phyloP scores from a whole-genome alignment of 805 yeast genomes.

The Yamadazyma paraphyllophila region DNA sequence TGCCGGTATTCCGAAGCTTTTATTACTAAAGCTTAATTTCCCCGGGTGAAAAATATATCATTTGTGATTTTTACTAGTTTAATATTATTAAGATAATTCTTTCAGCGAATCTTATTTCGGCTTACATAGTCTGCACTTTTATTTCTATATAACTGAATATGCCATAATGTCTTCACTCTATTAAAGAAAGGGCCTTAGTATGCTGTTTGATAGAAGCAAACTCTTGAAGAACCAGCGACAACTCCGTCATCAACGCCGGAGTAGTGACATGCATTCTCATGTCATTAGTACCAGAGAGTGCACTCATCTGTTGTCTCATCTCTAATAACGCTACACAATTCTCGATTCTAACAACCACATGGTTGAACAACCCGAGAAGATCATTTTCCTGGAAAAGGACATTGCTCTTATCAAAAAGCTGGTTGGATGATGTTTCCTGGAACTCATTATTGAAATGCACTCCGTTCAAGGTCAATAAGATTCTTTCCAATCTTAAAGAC shows the following conservation, averaged over 20 bases:
- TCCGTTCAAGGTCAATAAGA: constrained; percentile 51
- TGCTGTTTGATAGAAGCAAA: constrained; percentile 3
- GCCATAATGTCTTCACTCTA: no score
- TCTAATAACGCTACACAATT: constrained; percentile 43
- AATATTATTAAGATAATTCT: no score
- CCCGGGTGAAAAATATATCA: no score
- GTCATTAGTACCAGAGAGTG: constrained; percentile 17
- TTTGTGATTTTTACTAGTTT: no score
- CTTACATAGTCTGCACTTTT: no score
- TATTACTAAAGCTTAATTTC: no score
- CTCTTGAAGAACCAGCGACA: constrained; percentile 8
- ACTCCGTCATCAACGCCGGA: constrained; percentile 9
- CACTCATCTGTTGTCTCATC: constrained; percentile 32
- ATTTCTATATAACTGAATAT: no score
- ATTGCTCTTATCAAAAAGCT: constrained; percentile 19
- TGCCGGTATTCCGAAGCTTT: no score
- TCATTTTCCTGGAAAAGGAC: constrained; percentile 35
- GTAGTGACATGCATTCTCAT: constrained; percentile 9
- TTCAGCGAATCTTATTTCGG: no score
- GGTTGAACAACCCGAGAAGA: constrained; percentile 56
- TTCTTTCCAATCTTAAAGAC: constrained; percentile 56
- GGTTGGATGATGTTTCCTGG: constrained; percentile 24
- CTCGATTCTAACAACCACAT: constrained; percentile 68
- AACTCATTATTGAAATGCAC: constrained; percentile 31
- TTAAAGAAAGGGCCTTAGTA: no score